A percentile compares a stretch with the other conserved stretches of the same genome.
phyloP scores from a whole-genome alignment of 2,329 filamentous ascomycete species.

The Fusarium fracticaudum region DNA sequence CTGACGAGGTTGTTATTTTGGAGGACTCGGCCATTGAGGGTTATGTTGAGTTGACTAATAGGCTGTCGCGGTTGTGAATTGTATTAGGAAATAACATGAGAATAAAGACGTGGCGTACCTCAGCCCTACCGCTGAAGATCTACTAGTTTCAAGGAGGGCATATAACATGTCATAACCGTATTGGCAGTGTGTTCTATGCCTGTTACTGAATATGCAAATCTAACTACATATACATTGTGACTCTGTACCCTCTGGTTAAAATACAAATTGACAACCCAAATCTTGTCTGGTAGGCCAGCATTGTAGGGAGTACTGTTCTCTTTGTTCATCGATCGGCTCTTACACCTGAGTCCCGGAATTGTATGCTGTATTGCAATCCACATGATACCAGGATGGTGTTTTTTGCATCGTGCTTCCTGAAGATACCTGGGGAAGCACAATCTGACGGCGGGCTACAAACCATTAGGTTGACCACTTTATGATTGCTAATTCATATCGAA shows the following conservation, averaged over 20 bases:
- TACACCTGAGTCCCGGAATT: neutral
- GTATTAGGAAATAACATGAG: slow-evolving; percentile 7
- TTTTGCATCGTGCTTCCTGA: neutral
- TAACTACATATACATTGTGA: neutral
- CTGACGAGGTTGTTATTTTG: neutral
- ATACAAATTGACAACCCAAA: no score
- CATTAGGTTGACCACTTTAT: neutral
- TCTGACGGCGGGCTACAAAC: neutral
- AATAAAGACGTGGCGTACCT: neutral
- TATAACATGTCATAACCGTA: neutral
- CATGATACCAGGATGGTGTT: neutral
- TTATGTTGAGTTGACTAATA: neutral
- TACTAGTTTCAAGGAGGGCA: neutral
- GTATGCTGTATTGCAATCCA: neutral
- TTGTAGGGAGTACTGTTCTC: neutral
- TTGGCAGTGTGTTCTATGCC: neutral
- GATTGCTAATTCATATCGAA: neutral
- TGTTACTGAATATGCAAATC: neutral
- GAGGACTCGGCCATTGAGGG: neutral
- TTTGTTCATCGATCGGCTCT: neutral
- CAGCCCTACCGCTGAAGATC: neutral
- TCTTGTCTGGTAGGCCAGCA: neutral
- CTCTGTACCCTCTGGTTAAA: neutral
- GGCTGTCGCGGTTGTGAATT: neutral
- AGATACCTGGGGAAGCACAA: neutral